A percentile compares a stretch with the other conserved stretches of the same genome.
phyloP scores from a whole-genome alignment of 176 grass and related monocot species.

The Cenchrus purpureus region DNA sequence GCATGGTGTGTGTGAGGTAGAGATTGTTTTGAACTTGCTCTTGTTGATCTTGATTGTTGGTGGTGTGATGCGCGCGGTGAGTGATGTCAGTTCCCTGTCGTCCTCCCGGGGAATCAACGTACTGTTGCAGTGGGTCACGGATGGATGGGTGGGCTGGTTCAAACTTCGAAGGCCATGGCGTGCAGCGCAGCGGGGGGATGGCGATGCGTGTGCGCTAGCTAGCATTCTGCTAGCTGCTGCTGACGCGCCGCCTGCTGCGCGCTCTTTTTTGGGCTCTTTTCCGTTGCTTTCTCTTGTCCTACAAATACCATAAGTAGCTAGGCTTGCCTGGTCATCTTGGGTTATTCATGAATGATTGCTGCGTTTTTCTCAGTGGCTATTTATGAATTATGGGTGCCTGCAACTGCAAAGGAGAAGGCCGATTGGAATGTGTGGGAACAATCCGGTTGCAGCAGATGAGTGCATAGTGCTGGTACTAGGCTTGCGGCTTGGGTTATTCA shows the following conservation, averaged over 20 bases:
- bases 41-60: not conserved
- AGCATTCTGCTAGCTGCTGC: not conserved
- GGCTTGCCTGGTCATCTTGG: conserved; percentile 38
- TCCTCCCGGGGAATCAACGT: conserved; percentile 43
- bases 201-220: not conserved
- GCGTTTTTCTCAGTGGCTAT: no score
- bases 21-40: not conserved
- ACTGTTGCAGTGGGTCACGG: conserved; percentile 43
- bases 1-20: no score
- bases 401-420: conserved; percentile 11
- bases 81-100: conserved; percentile 46
- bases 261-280: conserved; percentile 46
- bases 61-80: conserved; percentile 14
- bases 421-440: conserved; percentile 23
- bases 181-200: not conserved
- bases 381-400: conserved; percentile 7
- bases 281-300: conserved; percentile 67
- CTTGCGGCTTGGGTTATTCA: not conserved
- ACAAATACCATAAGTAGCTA: conserved; percentile 54
- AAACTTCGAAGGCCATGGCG: not conserved
- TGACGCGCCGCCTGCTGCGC: not conserved
- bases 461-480: not conserved
- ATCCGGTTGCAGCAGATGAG: conserved; percentile 12
- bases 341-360: no score
- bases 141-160: conserved; percentile 21